Evolutionary conservation across 140 eudicot genomes (phyloP).

Genomic region (Anethum foeniculum): DNA sequence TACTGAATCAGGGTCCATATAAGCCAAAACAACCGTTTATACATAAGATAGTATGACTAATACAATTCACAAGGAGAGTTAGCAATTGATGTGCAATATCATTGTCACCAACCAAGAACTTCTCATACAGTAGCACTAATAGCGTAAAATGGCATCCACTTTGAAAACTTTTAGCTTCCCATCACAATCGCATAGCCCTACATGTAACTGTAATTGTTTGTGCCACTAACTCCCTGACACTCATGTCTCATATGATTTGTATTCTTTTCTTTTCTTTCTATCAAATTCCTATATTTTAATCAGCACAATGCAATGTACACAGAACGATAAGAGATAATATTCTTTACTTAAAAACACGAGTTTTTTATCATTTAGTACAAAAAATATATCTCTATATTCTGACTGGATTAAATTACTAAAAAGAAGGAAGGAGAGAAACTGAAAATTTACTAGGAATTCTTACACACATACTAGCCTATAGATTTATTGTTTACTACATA

Average conservation of each 20-base stretch:
- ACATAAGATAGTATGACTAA: background rate
- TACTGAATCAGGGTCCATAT: background rate
- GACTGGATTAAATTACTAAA: background rate
- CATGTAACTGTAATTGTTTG: background rate
- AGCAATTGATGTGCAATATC: constrained; percentile 2
- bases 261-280: background rate
- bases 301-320: background rate
- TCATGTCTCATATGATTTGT: constrained; percentile 4
- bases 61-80: background rate
- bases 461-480: background rate
- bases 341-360: too few species aligned
- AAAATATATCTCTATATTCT: background rate
- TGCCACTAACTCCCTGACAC: background rate
- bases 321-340: background rate
- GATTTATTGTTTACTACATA: background rate
- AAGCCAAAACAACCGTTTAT: background rate
- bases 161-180: background rate
- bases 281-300: background rate
- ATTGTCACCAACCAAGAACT: background rate
- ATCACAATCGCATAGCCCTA: background rate
- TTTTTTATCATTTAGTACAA: background rate
- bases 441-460: background rate
- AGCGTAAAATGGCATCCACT: background rate
- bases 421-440: background rate
- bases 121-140: background rate